Evolutionary conservation across 768 basidiomycete genomes (phyloP), one percentile per base, ranked within the genome.

Genomic region (Lanmaoa rubissima): DNA sequence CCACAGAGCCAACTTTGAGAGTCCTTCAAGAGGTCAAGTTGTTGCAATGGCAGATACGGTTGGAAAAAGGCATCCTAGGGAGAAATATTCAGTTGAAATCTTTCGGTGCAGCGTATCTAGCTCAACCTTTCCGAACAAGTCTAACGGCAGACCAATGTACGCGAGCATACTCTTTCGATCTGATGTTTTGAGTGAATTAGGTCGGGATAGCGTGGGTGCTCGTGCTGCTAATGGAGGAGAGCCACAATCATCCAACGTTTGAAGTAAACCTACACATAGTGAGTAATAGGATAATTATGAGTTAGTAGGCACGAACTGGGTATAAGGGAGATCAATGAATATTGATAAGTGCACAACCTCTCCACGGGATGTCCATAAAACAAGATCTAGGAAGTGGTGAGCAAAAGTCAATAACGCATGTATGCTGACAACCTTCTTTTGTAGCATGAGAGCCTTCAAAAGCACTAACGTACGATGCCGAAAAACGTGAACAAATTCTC

Each of bases 321-420:
- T 58, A 98, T 81, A 9, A 98, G 79, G 0, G 96, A 94, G 46
- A 97, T 83, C n/a, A 98, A 79, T 0, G 94, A 96, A 71, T 99
- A 99, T 70, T 99, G 97, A 68, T 93, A 98, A 26, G 94, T 98
- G 75, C 96, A 98, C 19, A 99, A 75, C 45, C 87, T 86, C 73
- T 99, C 97, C 2, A 98, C 96, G 0, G 96, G 96, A 67, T 96
- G 92, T 7, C 95, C 95, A 65, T 83, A 97, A 72, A 99, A 95
- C 87, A 98, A 89, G 56, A 98, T 90, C 94, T 96, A 67, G 48
- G 6, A 28, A 36, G 26, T 14, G 17, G 39, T 66, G 43, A 64
- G 51, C 21, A 44, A 55, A 17, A 63, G 49, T 39, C 34, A 26
- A 54, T 38, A 17, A 53, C 19, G 44, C n/a, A 16, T 24, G 39